These are phyloP conservation scores for Fusarium nodosum DNA, from an alignment of 2,329 filamentous ascomycete genomes.

Conservation along the genomic window DNA sequence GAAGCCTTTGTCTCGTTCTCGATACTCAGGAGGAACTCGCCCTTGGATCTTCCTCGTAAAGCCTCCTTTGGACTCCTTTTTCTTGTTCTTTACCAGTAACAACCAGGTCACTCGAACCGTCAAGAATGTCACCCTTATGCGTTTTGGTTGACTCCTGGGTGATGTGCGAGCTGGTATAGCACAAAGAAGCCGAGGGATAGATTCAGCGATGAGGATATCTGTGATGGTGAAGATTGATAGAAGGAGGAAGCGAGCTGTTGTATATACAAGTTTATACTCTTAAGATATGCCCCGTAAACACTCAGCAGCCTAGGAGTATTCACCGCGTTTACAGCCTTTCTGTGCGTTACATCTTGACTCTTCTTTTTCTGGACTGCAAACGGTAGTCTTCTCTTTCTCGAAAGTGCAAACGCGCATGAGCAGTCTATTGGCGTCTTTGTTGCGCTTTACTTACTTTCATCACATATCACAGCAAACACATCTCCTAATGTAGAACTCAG, in stretches of 20 bases:
- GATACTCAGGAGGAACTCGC: constrained; percentile 1
- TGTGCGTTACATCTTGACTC: not conserved
- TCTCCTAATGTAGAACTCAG: not conserved
- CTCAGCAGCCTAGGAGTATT: not conserved
- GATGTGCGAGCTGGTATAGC: not conserved
- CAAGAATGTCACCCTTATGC: not conserved
- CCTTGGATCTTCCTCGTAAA: not conserved
- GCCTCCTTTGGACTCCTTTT: not conserved
- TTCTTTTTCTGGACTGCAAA: constrained; percentile 18
- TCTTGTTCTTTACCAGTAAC: not conserved
- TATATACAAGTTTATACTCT: not conserved
- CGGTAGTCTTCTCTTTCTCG: not conserved
- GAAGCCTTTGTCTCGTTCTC: not conserved
- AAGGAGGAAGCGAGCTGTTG: not conserved
- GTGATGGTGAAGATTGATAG: not conserved
- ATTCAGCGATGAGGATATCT: not conserved
- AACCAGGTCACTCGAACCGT: not conserved
- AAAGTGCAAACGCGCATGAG: constrained; percentile 9
- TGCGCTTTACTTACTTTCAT: constrained; percentile 4
- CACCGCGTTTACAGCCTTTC: not conserved
- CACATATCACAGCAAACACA: constrained; percentile 18
- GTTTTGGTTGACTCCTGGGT: not conserved
- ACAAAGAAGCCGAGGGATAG: not conserved
- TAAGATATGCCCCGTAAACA: not conserved
- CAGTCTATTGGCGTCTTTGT: constrained; percentile 14